Evolutionary conservation across 2,329 filamentous ascomycete species (phyloP).

Genomic region (Phialophora expanda): DNA sequence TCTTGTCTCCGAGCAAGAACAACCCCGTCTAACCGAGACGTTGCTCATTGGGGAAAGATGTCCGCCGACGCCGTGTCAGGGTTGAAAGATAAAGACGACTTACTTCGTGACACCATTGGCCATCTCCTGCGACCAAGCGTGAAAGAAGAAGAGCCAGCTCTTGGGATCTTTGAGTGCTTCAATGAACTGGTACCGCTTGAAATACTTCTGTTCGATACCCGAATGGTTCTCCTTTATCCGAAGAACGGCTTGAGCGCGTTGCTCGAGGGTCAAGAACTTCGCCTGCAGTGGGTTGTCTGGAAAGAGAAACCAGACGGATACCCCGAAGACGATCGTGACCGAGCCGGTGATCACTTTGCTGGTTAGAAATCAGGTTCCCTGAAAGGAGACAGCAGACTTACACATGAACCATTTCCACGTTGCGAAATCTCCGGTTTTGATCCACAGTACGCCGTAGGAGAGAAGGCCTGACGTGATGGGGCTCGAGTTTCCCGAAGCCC

Average conservation of each 20-base stretch:
- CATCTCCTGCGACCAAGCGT: slow-evolving; percentile 48
- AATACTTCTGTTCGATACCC: slow-evolving; percentile 58
- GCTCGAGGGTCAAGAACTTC: slow-evolving; percentile 28
- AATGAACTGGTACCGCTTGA: slow-evolving; percentile 54
- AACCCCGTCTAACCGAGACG: too few relatives aligned
- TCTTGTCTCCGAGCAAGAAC: too few relatives aligned
- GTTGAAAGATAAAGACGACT: too few relatives aligned
- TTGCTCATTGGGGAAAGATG: too few relatives aligned
- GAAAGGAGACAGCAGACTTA: slow-evolving; percentile 43
- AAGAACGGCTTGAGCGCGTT: slow-evolving; percentile 27
- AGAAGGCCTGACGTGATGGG: slow-evolving; percentile 23
- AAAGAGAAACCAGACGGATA: slow-evolving; percentile 23
- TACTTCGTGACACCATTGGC: slow-evolving; percentile 48
- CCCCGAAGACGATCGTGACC: slow-evolving; percentile 24
- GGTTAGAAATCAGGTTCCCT: slow-evolving; percentile 38
- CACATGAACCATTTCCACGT: slow-evolving; percentile 52
- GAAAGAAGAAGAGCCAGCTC: slow-evolving; percentile 49
- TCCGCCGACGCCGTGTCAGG: too few relatives aligned
- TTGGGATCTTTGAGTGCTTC: slow-evolving; percentile 55
- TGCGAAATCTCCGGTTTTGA: slow-evolving; percentile 28
- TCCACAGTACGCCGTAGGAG: slow-evolving; percentile 25
- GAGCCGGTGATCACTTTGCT: slow-evolving; percentile 23
- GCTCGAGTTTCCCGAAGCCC: slow-evolving; percentile 56
- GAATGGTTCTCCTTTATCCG: slow-evolving; percentile 43
- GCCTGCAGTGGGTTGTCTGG: slow-evolving; percentile 26